Evolutionary conservation across 805 yeast species (phyloP).

Genomic region (Pichia paraexigua): DNA sequence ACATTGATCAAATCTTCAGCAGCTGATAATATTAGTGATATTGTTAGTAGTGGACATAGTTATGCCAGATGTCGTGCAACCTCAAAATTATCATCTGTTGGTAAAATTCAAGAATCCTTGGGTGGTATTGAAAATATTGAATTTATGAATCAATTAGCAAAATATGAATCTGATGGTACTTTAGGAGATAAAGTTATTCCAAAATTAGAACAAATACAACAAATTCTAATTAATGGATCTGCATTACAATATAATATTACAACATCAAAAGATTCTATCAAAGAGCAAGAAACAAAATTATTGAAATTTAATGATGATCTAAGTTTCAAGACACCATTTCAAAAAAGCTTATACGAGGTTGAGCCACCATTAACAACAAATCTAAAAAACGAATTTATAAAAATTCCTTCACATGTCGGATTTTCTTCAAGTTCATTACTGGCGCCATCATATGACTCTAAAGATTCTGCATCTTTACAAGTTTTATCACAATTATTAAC

Average conservation of each 20-base stretch:
- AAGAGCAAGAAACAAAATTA: constrained; percentile 30
- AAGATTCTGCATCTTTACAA: constrained; percentile 82
- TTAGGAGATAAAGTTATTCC: constrained; percentile 57
- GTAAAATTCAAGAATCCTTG: constrained; percentile 53
- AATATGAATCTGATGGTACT: constrained; percentile 40
- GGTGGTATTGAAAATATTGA: constrained; percentile 74
- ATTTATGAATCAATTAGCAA: constrained; percentile 54
- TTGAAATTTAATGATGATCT: constrained; percentile 24
- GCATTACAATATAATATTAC: constrained; percentile 49
- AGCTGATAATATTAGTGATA: constrained; percentile 66
- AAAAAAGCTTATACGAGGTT: constrained; percentile 12
- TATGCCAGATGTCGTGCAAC: constrained; percentile 67
- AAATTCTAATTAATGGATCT: constrained; percentile 33
- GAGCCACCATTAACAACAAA: not conserved
- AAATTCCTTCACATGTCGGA: constrained; percentile 83
- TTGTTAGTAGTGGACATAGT: constrained; percentile 84
- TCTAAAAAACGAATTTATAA: constrained; percentile 31
- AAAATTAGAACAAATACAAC: constrained; percentile 45
- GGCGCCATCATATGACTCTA: constrained; percentile 59
- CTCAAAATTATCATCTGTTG: constrained; percentile 53
- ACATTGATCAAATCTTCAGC: constrained; percentile 67
- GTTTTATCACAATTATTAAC: constrained; percentile 74
- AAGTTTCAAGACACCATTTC: constrained; percentile 6
- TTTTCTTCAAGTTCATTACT: constrained; percentile 62
- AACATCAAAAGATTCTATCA: constrained; percentile 40